Percentiles rank a stretch among this genome's conserved stretches.
Conservation (phyloP, 495 filamentous ascomycete species). For the Penicillium lividum region DNA sequence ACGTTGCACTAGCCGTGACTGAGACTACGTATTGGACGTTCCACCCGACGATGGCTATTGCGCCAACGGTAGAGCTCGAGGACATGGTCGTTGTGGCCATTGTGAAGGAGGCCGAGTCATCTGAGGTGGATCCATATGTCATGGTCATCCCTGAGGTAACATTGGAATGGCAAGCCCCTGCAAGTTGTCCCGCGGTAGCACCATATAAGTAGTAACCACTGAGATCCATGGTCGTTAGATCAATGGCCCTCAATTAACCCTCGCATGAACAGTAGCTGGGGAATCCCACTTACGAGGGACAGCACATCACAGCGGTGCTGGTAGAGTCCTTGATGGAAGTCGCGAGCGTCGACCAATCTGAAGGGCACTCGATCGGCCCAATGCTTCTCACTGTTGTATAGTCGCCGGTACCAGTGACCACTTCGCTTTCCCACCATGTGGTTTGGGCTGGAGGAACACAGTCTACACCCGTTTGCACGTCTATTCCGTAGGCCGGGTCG, state of each 20-base stretch:
- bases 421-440: not conserved
- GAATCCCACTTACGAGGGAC: not conserved
- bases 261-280: too few relatives aligned
- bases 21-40: not conserved
- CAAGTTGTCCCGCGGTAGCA: not conserved
- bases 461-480: not conserved
- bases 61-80: not conserved
- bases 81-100: not conserved
- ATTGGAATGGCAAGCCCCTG: not conserved
- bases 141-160: not conserved
- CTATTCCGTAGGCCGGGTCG: conserved; percentile 1
- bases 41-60: not conserved
- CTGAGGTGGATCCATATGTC: conserved; percentile 1
- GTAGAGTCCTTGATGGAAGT: not conserved
- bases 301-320: not conserved
- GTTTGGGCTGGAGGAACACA: not conserved
- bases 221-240: not conserved
- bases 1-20: not conserved
- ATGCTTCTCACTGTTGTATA: not conserved
- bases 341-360: not conserved
- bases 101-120: not conserved
- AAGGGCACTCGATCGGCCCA: not conserved
- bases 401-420: not conserved
- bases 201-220: not conserved
- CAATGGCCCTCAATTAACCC: too few relatives aligned